Base-by-base conservation (phyloP, 257 asterid species). In the Solanum pimpinellifolium region DNA sequence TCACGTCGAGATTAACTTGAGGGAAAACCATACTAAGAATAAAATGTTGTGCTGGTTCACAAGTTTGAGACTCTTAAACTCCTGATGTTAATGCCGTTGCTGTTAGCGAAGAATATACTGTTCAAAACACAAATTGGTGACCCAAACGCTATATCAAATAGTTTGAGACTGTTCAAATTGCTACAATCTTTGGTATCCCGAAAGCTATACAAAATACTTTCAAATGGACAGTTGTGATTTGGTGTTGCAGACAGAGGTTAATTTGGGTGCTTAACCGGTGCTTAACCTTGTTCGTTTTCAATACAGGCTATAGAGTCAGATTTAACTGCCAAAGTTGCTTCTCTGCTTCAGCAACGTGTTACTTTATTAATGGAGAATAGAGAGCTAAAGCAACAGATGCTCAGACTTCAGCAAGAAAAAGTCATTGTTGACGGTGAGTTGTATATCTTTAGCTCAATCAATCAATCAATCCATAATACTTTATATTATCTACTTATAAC, bases 241-340 rank as follows among this genome's bases (percentile, higher is more conserved):
- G 44, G 44, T 80, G 85, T 27, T 29, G 23, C 41, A 78, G 35
- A 76, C 23, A 8, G 13, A 47, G 66, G 70, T 62, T 18, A 4
- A 80, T 29, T 10, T 81, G 35, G 35, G n/a, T 33, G 35, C 35
- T 29, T 29, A 29, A 29, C 29, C 2, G 66, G 85, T 80, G 85
- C 69, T 49, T 18, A 81, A 81, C 25, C 27, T 6, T 31, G 11
- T 52, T 74, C 70, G 86, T 23, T 73, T 56, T 29, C 86, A 88
- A 74, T 85, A 80, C 96, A 96, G 98, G 90, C 92, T 87, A 59
- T 91, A 59, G 95, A 94, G 69, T 91, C 94, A 23, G 97, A 95
- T 72, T 90, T 95, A 96, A 90, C 95, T 86, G 88, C 89, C 18
- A 92, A 91, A 84, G 94, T 95, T 83, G 92, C 94, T 65, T 88